phyloP scores from a whole-genome alignment of 768 basidiomycete species.

The Panaeolus cyanescens region DNA sequence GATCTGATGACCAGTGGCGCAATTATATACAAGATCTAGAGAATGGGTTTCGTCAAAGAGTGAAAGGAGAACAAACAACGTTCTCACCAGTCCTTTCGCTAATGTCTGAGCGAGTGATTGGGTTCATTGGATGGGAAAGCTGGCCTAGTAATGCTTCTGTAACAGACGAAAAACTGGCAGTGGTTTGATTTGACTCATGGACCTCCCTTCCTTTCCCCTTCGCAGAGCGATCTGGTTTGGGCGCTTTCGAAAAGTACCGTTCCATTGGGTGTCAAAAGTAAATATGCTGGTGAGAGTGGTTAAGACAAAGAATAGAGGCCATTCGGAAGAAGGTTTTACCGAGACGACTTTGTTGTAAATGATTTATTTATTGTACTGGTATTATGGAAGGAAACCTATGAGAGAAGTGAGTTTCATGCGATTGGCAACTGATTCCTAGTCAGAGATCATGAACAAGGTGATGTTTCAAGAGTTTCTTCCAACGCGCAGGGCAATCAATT shows the following conservation, averaged over 20 bases:
- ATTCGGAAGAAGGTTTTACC: neutral
- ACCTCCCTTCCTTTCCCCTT: neutral
- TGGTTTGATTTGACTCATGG: no score
- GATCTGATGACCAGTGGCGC: constrained; percentile 70
- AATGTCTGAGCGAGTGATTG: constrained; percentile 76
- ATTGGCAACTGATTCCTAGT: no score
- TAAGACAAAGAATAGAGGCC: neutral
- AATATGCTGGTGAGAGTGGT: neutral
- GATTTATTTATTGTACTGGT: no score
- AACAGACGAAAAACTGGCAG: neutral
- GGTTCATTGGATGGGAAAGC: constrained; percentile 65
- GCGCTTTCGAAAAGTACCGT: constrained; percentile 10
- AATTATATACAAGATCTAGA: constrained; percentile 61
- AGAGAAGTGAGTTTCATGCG: no score
- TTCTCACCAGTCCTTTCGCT: constrained; percentile 58
- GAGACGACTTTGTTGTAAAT: no score
- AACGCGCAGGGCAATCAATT: no score
- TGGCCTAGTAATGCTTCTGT: constrained; percentile 41
- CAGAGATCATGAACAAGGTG: no score
- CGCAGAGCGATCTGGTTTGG: constrained; percentile 3
- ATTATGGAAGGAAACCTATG: no score
- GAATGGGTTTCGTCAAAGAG: neutral
- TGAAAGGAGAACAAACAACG: neutral
- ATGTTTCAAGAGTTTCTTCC: no score
- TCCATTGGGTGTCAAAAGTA: constrained; percentile 9